These are phyloP conservation scores for Oryza meridionalis DNA, from an alignment of 176 grass and related monocot genomes.

Conservation along the genomic window DNA sequence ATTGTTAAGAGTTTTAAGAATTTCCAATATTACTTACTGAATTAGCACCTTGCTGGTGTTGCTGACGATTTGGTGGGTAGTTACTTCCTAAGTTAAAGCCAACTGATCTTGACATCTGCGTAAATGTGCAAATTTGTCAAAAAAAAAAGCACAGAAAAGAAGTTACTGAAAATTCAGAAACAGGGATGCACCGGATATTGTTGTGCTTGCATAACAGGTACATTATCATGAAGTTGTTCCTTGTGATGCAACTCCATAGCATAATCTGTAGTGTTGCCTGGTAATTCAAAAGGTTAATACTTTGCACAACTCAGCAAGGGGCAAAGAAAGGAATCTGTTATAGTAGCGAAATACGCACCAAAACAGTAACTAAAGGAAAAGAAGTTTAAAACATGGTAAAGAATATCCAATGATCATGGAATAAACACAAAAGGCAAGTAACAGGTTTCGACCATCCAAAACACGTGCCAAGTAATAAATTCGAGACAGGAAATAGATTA, in stretches of 20 bases:
- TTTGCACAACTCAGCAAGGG: conserved; percentile 10
- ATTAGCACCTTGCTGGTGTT: conserved; percentile 79
- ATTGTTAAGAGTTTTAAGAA: conserved; percentile 42
- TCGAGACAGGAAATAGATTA: neutral
- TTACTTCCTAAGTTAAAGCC: conserved; percentile 85
- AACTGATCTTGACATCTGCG: conserved; percentile 85
- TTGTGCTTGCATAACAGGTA: conserved; percentile 76
- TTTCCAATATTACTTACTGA: conserved; percentile 61
- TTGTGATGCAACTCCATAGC: conserved; percentile 95
- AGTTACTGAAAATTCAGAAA: conserved; percentile 42
- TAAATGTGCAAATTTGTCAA: conserved; percentile 39
- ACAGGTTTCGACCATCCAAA: neutral
- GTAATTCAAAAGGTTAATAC: conserved; percentile 31
- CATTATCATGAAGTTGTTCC: conserved; percentile 92
- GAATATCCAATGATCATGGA: neutral
- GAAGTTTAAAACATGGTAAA: conserved; percentile 7
- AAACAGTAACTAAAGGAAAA: conserved; percentile 33
- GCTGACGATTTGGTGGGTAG: conserved; percentile 76
- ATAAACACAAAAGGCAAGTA: neutral
- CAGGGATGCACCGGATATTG: conserved; percentile 74
- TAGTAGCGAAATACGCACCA: neutral
- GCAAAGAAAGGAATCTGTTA: conserved; percentile 9
- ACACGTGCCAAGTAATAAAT: conserved; percentile 24
- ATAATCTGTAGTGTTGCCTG: conserved; percentile 84
- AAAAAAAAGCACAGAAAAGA: conserved; percentile 18